Conservation (phyloP, 352 stramenopile species). For the Pythium volutum region DNA sequence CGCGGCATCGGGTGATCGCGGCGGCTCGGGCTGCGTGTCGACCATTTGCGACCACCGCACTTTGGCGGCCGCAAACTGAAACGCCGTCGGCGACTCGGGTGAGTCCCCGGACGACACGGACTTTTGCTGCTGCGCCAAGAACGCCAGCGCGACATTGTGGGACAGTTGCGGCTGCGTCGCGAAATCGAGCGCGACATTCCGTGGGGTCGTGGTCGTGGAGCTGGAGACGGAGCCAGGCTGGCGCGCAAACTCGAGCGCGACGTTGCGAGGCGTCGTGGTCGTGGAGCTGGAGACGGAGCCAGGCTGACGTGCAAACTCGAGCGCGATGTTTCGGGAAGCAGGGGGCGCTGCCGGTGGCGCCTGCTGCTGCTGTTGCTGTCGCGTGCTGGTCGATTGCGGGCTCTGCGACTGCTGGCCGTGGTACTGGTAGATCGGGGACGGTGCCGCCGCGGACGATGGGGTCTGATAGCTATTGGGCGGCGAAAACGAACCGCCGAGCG, state of each 20-base stretch:
- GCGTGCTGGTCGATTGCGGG: conserved; percentile 7
- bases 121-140: conserved; percentile 3
- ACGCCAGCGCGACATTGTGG: conserved; percentile 7
- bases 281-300: not conserved
- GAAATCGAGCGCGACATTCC: conserved; percentile 18
- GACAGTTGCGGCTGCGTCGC: conserved; percentile 1
- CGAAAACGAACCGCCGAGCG: conserved; percentile 28
- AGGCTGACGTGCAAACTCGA: conserved; percentile 8
- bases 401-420: conserved; percentile 32
- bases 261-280: conserved; percentile 9
- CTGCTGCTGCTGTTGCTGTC: not conserved
- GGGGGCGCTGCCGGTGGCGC: conserved; percentile 2
- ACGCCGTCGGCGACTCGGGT: not conserved
- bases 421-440: conserved; percentile 23
- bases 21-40: conserved; percentile 15
- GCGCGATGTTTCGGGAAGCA: conserved; percentile 11
- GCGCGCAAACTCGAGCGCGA: conserved; percentile 17
- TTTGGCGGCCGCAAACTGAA: not conserved
- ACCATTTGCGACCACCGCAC: conserved; percentile 11
- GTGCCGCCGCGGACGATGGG: conserved; percentile 10
- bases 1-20: conserved; percentile 14
- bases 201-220: not conserved
- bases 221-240: not conserved
- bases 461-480: conserved; percentile 21
- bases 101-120: not conserved